Conservation (phyloP, 164 flowering plant species). For the Litsea cubeba region DNA sequence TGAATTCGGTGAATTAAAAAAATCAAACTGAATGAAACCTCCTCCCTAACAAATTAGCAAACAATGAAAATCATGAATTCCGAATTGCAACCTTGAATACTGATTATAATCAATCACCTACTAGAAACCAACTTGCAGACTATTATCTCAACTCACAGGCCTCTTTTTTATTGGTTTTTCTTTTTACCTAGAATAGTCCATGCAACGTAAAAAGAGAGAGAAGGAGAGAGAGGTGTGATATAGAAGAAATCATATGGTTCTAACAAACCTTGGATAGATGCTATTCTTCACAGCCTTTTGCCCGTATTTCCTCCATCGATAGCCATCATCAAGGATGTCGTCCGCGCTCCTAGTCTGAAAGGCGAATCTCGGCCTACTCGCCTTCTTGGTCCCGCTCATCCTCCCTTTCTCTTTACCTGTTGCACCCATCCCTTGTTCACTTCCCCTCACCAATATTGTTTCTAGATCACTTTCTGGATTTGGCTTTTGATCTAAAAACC, state of each 20-base stretch:
- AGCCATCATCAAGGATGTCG: constrained; percentile 77
- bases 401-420: constrained; percentile 12
- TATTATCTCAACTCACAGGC: no score
- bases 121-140: no score
- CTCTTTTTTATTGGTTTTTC: no score
- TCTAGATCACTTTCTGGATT: background rate
- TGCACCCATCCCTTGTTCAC: constrained; percentile 10
- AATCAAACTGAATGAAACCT: no score
- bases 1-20: no score
- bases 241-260: background rate
- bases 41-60: no score
- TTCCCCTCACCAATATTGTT: background rate
- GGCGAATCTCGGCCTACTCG: constrained; percentile 51
- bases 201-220: no score
- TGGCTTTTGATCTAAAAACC: constrained; percentile 14
- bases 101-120: no score
- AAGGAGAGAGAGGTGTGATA: no score
- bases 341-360: constrained; percentile 59
- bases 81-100: no score
- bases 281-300: constrained; percentile 77
- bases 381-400: constrained; percentile 29
- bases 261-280: constrained; percentile 52
- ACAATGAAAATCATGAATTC: no score
- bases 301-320: constrained; percentile 76
- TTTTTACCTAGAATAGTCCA: no score